Conservation (phyloP, 495 filamentous ascomycete species). For the Lineolata rhizophorae region DNA sequence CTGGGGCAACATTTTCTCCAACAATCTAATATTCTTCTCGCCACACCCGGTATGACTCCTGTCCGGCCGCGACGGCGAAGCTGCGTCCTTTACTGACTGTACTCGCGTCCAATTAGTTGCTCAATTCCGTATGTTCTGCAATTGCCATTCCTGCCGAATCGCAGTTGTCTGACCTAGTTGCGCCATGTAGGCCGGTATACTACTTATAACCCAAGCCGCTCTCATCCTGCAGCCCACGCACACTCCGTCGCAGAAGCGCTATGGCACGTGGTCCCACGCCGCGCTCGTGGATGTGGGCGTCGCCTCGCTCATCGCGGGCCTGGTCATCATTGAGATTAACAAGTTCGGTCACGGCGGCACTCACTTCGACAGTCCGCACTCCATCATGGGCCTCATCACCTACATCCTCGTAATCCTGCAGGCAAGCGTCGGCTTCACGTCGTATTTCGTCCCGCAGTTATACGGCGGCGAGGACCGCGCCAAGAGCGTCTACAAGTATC, state of each 20-base stretch:
- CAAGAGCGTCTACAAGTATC: slow-evolving; percentile 73
- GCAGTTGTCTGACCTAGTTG: too few species aligned
- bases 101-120: slow-evolving; percentile 30
- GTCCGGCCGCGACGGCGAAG: too few species aligned
- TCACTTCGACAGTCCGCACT: slow-evolving; percentile 63
- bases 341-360: slow-evolving; percentile 35
- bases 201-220: slow-evolving; percentile 55
- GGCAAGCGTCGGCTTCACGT: slow-evolving; percentile 53
- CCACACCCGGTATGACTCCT: slow-evolving; percentile 44
- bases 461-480: slow-evolving; percentile 63
- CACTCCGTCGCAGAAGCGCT: slow-evolving; percentile 45
- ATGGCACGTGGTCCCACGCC: slow-evolving; percentile 49
- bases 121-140: slow-evolving; percentile 40
- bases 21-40: slow-evolving; percentile 50
- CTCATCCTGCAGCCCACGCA: slow-evolving; percentile 79
- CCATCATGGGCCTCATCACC: slow-evolving; percentile 57
- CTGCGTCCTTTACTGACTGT: too few species aligned
- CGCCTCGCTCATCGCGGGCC: slow-evolving; percentile 35
- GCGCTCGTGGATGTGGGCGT: slow-evolving; percentile 41
- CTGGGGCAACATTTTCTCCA: slow-evolving; percentile 50
- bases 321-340: slow-evolving; percentile 65
- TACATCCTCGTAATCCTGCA: slow-evolving; percentile 49
- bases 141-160: too few species aligned
- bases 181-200: slow-evolving; percentile 29
- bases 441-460: slow-evolving; percentile 46